Base-by-base conservation (phyloP, 116 monocot genomes). In the Dioscorea cayenensis region DNA sequence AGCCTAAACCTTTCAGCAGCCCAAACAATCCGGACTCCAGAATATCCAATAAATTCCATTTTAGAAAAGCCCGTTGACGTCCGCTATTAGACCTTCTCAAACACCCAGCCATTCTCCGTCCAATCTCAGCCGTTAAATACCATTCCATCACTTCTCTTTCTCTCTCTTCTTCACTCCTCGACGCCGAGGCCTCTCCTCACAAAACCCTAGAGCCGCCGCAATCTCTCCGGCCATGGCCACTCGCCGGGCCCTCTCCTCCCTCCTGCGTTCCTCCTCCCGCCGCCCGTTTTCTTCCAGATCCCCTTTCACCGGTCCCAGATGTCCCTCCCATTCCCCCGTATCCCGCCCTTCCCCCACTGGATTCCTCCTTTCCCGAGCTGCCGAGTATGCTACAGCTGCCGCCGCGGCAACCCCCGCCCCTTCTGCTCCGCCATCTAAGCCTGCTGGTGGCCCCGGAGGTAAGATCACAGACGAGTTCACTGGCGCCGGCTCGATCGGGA, bases 381-480 rank as follows among this genome's bases (percentile, higher is more conserved):
- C 75, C 32, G 79, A 87, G 75, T 84, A 80, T 67, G 85, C 91
- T 36, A 81, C 83, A 9, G 49, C 82, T 11, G 72, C 81, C 51
- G 76, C 76, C 5, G 84, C 85, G 7, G 55, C 83, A 0, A 51
- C 78, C 19, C 48, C 75, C 0, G 20, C 62, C 10, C 62, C 55
- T 14, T 55, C 83, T 6, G 64, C 85, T 2, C 51, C 80, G 6
- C 60, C 72, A 7, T 11, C 80, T 7, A 23, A 82, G 5, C 59
- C 78, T 6, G 23, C 83, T 12, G 35, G 66, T 4, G 36, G 77
- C 5, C 65, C 75, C 18, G 72, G 74, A 23, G 96, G 92, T 6
- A 96, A 90, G 86, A 85, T 92, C 65, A 96, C 92, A 5, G 90
- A 96, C 49, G 96, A 96, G 81, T 92, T 96, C 81, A 96, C 90